Base-by-base conservation (phyloP, 805 yeast species). In the Lachancea nothofagi region DNA sequence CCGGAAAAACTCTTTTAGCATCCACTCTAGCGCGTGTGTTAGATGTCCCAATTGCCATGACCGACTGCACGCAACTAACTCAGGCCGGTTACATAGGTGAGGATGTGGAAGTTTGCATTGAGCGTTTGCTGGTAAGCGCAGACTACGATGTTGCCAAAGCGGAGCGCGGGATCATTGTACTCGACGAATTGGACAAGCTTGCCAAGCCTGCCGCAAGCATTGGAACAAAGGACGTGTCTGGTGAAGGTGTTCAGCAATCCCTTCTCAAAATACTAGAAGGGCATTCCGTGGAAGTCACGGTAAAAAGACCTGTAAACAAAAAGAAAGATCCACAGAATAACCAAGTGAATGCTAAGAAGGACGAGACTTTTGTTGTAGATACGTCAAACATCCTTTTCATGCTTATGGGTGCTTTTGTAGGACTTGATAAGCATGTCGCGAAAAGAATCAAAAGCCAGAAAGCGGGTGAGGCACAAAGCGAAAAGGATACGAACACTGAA, bases 61-160 rank as follows among this genome's bases (percentile, higher is more conserved):
- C 77, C 5, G 82, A 77, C 48, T 77, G 82, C 51, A 77, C 83
- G 0, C 74, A 78, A 31, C 50, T 77, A 42, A 77, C 83, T 0
- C 82, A 77, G 49, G 80, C 82, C 0, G 83, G 83, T 5, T 77
- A 77, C 49, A 75, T 77, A 31, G 83, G 83, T 18, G 82, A 77
- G 43, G 82, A 77, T 55, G 78, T 75, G 13, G 81, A 77, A 44
- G 61, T 70, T 22, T 75, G 81, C 47, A 66, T 77, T 18, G 76
- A 74, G 51, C 65, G 78, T 41, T 57, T 77, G 15, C 54, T 75
- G 35, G 70, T 69, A 2, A 69, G 62, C 45, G 69, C 80, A 3
- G 71, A 70, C 30, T 73, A 67, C 46, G 76, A 76, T 47, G 72
- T 74, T 18, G 71, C 67, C 7, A 65, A 65, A 27, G 71, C 77